Evolutionary conservation across 306 rosid genomes (phyloP).

Genomic region (Glycine soja): DNA sequence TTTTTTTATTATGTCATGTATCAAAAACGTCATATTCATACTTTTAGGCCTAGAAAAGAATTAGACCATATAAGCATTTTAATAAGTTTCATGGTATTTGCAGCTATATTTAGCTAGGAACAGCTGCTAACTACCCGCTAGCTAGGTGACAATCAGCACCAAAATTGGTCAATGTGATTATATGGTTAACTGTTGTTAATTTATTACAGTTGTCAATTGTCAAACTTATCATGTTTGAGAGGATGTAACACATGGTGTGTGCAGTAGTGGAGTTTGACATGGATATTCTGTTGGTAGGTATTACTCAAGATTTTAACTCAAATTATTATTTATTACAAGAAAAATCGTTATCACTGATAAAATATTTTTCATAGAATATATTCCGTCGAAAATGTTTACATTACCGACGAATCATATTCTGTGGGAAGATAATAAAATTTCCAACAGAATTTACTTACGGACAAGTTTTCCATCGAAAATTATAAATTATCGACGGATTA

Average conservation of each 20-base stretch:
- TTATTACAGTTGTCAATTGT: conserved; percentile 16
- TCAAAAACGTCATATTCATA: conserved; percentile 48
- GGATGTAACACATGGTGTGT: background rate
- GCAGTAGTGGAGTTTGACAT: conserved; percentile 34
- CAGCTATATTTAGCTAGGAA: background rate
- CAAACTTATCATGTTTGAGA: conserved; percentile 4
- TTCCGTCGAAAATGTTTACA: too few species aligned
- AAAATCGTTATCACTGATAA: too few species aligned
- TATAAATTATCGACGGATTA: too few species aligned
- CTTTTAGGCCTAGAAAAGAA: conserved; percentile 26
- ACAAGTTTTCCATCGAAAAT: too few species aligned
- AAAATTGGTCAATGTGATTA: background rate
- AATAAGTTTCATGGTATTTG: conserved; percentile 23
- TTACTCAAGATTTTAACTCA: too few species aligned
- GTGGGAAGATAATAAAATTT: too few species aligned
- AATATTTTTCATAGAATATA: too few species aligned
- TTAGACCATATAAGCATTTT: background rate
- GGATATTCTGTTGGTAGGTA: conserved; percentile 36
- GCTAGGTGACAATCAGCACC: background rate
- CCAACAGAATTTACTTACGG: too few species aligned
- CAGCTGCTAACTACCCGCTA: background rate
- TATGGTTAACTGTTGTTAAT: conserved; percentile 3
- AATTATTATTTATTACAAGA: too few species aligned
- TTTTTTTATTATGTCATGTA: conserved; percentile 28
- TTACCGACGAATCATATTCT: too few species aligned